Percentiles rank a stretch among this genome's conserved stretches.
Conservation (phyloP, 257 asterid genomes). For the Sherardia arvensis region DNA sequence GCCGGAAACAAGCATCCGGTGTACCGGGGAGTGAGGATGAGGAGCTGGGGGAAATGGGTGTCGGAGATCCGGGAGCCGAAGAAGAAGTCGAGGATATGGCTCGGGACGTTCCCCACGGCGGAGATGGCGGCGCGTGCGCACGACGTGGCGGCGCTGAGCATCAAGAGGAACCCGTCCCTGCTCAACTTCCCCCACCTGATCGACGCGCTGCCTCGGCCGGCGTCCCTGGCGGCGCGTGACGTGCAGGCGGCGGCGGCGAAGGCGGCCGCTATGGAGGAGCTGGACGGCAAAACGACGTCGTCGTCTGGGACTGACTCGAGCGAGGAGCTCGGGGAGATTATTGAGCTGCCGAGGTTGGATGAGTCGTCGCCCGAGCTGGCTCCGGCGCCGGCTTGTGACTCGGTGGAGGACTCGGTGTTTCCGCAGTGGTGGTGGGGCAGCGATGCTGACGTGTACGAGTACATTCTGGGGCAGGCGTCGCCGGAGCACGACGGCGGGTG, state of each 20-base stretch:
- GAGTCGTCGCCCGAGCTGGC: slow-evolving; percentile 26
- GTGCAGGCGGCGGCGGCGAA: slow-evolving; percentile 28
- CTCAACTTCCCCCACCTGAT: slow-evolving; percentile 26
- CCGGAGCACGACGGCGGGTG: slow-evolving; percentile 22
- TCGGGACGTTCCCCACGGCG: slow-evolving; percentile 21
- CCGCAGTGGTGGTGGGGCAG: slow-evolving; percentile 57
- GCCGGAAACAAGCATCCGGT: slow-evolving; percentile 16
- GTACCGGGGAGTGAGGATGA: slow-evolving; percentile 25
- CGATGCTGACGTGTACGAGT: slow-evolving; percentile 35
- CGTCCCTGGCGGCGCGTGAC: slow-evolving; percentile 19
- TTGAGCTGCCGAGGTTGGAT: slow-evolving; percentile 72
- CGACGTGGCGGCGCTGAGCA: slow-evolving; percentile 23
- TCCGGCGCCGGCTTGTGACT: slow-evolving; percentile 20
- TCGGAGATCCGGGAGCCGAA: slow-evolving; percentile 26
- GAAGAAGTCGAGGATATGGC: slow-evolving; percentile 28
- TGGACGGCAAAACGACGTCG: neutral
- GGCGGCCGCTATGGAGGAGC: slow-evolving; percentile 29
- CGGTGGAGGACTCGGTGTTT: slow-evolving; percentile 35
- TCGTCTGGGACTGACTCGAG: slow-evolving; percentile 1
- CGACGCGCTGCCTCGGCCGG: slow-evolving; percentile 19
- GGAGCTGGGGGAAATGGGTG: slow-evolving; percentile 34
- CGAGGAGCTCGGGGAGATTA: slow-evolving; percentile 66
- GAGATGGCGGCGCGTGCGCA: slow-evolving; percentile 33
- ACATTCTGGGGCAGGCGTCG: slow-evolving; percentile 26
- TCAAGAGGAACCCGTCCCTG: slow-evolving; percentile 18